phyloP scores from a whole-genome alignment of 2,329 filamentous ascomycete species.

The Ophiostoma ips region DNA sequence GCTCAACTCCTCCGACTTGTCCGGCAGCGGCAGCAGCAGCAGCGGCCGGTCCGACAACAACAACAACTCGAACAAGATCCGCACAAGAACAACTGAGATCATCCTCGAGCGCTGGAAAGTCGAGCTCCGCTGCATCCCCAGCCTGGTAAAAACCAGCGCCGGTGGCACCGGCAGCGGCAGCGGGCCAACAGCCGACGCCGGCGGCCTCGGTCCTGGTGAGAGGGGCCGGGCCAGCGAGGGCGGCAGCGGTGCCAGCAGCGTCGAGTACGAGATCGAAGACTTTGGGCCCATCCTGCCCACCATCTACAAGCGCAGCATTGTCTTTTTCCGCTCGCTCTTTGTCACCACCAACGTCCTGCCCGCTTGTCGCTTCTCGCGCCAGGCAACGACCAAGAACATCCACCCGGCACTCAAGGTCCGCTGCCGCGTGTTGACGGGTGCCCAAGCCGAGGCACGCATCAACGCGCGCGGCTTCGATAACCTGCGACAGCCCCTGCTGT shows the following conservation, averaged over 20 bases:
- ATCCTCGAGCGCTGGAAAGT: conserved; percentile 85
- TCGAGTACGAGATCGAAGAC: conserved; percentile 33
- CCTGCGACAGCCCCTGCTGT: conserved; percentile 54
- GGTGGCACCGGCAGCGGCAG: background rate
- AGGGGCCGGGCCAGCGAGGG: background rate
- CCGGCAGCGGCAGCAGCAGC: conserved; percentile 21
- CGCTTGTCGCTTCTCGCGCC: conserved; percentile 68
- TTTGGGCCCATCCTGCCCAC: conserved; percentile 59
- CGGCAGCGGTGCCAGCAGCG: background rate
- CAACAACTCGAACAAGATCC: conserved; percentile 11
- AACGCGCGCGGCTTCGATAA: conserved; percentile 48
- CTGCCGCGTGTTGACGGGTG: conserved; percentile 62
- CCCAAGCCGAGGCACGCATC: conserved; percentile 22
- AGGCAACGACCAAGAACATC: conserved; percentile 57
- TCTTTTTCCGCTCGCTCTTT: conserved; percentile 83
- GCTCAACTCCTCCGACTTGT: conserved; percentile 49
- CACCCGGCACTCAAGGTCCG: conserved; percentile 56
- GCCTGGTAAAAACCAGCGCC: conserved; percentile 6
- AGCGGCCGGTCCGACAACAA: conserved; percentile 18
- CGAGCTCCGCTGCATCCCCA: conserved; percentile 52
- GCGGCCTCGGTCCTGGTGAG: background rate
- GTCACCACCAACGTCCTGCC: conserved; percentile 71
- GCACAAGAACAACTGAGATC: conserved; percentile 43
- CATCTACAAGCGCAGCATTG: conserved; percentile 93
- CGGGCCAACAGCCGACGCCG: background rate